Base-by-base conservation (phyloP, 2,329 filamentous ascomycete species). In the Trichoderma pleuroti region DNA sequence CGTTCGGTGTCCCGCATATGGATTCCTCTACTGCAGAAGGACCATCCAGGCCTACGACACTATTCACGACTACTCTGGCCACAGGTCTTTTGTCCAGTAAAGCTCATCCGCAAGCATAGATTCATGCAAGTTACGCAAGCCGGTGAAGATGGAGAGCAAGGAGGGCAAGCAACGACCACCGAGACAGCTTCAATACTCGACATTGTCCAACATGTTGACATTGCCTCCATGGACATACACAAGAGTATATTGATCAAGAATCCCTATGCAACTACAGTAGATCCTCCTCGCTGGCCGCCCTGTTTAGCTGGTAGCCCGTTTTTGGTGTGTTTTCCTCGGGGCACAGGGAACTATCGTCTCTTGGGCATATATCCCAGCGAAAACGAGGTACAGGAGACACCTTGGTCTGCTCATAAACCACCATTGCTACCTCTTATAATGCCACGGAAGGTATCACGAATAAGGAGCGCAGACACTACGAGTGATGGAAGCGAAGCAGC, bases 281-380 rank as follows among this genome's bases (percentile, higher is more conserved):
- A 39, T 32, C 46, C 66, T 9, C 62, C 68, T 18, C 24, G 49
- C 16, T 71, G 63, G 62, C 68, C 71, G 18, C 62, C 68, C n/a
- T 60, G 61, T 16, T 61, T 66, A 21, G 49, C 21, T 65, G 63
- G 62, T 49, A 72, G 30, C 24, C 68, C 68, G 3, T 72, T 72
- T 21, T 24, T 72, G 10, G 21, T 71, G 5, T 72, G 71, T 14
- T 70, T 71, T n/a, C 68, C 71, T 16, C 68, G 68, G 18, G 71
- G 57, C 16, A 56, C 63, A 9, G 21, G 46, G 1, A 49, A 52
- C 49, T 71, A 72, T 46, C 68, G 68, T 10, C 42, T 70, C 4
- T 70, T 70, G 5, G 62, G 62, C 10, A 67, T 72, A 32, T 72
- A 66, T n/a, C 70, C 54, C 3, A 68, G 9, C 21, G 21, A 61